Conservation (phyloP, 169 alveolate species). For the Plasmodium inui region DNA sequence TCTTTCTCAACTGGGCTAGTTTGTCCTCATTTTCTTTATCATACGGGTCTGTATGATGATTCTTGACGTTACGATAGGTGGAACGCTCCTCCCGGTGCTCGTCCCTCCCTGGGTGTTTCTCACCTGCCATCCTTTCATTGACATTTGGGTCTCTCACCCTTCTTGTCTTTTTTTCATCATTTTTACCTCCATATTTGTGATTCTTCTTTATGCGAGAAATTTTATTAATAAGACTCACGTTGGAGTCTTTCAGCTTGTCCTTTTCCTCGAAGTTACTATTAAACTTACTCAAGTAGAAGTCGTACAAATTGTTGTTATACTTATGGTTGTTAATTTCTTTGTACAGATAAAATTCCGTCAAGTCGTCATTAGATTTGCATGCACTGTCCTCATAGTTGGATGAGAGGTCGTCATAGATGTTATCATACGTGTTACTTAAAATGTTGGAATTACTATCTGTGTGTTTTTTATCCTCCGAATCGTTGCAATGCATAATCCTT, state of each 20-base stretch:
- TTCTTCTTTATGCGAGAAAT: not conserved
- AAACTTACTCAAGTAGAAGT: slow-evolving; percentile 46
- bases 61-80: not conserved
- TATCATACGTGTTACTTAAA: slow-evolving; percentile 57
- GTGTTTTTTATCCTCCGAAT: slow-evolving; percentile 3
- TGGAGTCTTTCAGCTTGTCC: slow-evolving; percentile 14
- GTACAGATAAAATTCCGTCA: slow-evolving; percentile 56
- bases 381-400: slow-evolving; percentile 44
- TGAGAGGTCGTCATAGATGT: slow-evolving; percentile 47
- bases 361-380: slow-evolving; percentile 38
- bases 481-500: not conserved
- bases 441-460: slow-evolving; percentile 27
- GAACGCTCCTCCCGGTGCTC: not conserved
- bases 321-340: slow-evolving; percentile 68
- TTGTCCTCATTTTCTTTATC: not conserved
- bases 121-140: not conserved
- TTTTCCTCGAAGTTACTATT: slow-evolving; percentile 55
- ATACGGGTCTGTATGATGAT: not conserved
- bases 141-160: not conserved
- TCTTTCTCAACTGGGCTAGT: not conserved
- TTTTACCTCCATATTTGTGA: not conserved
- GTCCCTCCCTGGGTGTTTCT: not conserved
- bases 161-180: not conserved
- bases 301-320: slow-evolving; percentile 62
- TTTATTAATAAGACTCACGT: slow-evolving; percentile 10